Conservation (phyloP, 1,284 basidiomycete species). For the Lignosus rhinocerotis region DNA sequence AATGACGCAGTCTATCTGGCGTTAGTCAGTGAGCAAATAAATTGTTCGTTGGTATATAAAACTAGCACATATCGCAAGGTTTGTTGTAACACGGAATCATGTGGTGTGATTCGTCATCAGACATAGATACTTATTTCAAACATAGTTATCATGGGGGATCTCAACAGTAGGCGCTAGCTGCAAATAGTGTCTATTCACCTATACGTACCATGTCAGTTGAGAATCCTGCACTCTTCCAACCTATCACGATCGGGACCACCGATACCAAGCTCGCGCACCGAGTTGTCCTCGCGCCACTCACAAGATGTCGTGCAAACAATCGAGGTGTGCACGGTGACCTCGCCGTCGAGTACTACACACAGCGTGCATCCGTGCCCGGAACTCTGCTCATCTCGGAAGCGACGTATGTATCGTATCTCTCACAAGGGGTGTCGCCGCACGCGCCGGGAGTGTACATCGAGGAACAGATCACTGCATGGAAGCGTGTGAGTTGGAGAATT, state of each 20-base stretch:
- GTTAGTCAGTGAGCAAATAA: no score
- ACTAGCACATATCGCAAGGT: no score
- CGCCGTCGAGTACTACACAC: slow-evolving; percentile 48
- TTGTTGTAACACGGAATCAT: no score
- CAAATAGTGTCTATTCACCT: no score
- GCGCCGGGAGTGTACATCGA: slow-evolving; percentile 46
- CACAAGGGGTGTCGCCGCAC: slow-evolving; percentile 36
- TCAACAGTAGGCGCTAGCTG: no score
- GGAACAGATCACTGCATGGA: slow-evolving; percentile 50
- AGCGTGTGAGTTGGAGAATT: slow-evolving; percentile 34
- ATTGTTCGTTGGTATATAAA: no score
- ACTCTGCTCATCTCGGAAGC: slow-evolving; percentile 53
- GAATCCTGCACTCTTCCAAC: slow-evolving; percentile 41
- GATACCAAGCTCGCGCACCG: slow-evolving; percentile 42
- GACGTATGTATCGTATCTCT: slow-evolving; percentile 43
- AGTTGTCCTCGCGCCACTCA: slow-evolving; percentile 51
- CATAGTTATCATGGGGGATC: no score
- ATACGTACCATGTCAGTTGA: no score
- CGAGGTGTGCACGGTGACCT: slow-evolving; percentile 33
- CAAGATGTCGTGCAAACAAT: slow-evolving; percentile 38
- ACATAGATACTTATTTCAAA: no score
- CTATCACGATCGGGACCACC: slow-evolving; percentile 42
- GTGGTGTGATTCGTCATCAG: no score
- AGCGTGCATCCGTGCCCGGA: slow-evolving; percentile 45
- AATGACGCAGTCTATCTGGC: no score